These are phyloP conservation scores for Silene coronaria DNA, from an alignment of 179 eudicot species.

Conservation along the genomic window DNA sequence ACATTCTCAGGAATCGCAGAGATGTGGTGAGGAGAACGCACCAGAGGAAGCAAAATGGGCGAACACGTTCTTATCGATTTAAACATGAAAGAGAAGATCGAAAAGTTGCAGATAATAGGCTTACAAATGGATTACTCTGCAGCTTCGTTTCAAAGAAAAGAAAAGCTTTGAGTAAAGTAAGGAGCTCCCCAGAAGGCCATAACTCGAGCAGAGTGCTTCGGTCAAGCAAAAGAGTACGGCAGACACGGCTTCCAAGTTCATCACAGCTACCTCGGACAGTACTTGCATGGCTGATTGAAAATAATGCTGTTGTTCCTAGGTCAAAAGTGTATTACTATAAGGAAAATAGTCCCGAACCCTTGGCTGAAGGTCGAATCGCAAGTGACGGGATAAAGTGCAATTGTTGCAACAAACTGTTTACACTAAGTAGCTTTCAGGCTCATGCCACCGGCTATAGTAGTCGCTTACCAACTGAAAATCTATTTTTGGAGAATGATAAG, in stretches of 20 bases:
- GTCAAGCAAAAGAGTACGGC: constrained; percentile 60
- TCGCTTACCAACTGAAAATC: constrained; percentile 54
- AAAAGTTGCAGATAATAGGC: not conserved
- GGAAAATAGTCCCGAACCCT: constrained; percentile 21
- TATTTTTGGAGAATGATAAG: constrained; percentile 68
- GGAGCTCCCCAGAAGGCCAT: constrained; percentile 19
- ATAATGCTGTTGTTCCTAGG: constrained; percentile 52
- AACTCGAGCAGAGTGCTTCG: constrained; percentile 32
- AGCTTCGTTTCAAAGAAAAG: constrained; percentile 30
- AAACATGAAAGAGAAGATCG: not conserved
- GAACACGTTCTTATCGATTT: not conserved
- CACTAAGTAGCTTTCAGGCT: constrained; percentile 59
- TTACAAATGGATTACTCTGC: constrained; percentile 7
- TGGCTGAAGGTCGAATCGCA: constrained; percentile 53
- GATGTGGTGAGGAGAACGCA: constrained; percentile 16
- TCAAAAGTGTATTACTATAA: constrained; percentile 48
- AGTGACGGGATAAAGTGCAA: constrained; percentile 73
- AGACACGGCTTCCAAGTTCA: constrained; percentile 31
- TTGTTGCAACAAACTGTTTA: constrained; percentile 54
- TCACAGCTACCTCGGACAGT: constrained; percentile 47
- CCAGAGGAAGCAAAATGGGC: constrained; percentile 28
- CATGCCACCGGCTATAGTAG: constrained; percentile 57
- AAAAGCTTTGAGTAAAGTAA: constrained; percentile 26
- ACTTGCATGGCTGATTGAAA: constrained; percentile 84
- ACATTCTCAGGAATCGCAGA: constrained; percentile 5